Evolutionary conservation across 2,329 filamentous ascomycete genomes (phyloP), one percentile per base, ranked within the genome.

Genomic region (Passalora sequoiae): DNA sequence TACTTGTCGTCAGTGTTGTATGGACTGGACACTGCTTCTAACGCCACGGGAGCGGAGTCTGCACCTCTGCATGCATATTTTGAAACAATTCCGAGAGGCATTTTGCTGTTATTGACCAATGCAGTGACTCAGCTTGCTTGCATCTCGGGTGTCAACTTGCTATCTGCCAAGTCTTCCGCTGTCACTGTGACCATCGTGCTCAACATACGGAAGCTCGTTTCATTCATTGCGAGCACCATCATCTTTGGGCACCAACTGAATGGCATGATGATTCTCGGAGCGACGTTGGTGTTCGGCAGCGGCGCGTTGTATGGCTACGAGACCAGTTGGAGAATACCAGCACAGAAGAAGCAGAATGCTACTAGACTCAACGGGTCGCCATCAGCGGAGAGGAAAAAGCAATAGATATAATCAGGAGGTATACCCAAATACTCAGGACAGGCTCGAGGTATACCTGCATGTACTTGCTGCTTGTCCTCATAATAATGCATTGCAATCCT

Each of bases 161-260:
- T 98, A 4, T 89, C 87, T 1, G 86, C 91, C 1, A 84, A 83
- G 42, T 87, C 87, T 3, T 91, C 89, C 3, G 94, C 92, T 0
- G 75, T 98, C 43, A 97, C 92, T 0, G 92, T 98, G 17, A 96
- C 91, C 1, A 94, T 98, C 57, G 89, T 97, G 36, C 74, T 98
- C 47, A 98, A 97, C 63, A 86, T 98, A 47, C 79, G 92, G 56
- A 98, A 98, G 67, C 73, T 98, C 15, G 84, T 95, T 43, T 96
- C 89, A 58, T 76, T 97, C 48, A 70, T 97, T 49, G 66, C 97
- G 46, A 96, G 89, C 57, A 94, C 97, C 46, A 91, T 89, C 77
- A 67, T 98, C 1, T 98, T 98, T 67, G 92, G 91, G 4, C 96
- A 98, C 63, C 69, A 76, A 28, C 72, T 98, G 52, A 80, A 84